Base-by-base conservation (phyloP, 2,329 filamentous ascomycete species). In the Ilyonectria sp. region DNA sequence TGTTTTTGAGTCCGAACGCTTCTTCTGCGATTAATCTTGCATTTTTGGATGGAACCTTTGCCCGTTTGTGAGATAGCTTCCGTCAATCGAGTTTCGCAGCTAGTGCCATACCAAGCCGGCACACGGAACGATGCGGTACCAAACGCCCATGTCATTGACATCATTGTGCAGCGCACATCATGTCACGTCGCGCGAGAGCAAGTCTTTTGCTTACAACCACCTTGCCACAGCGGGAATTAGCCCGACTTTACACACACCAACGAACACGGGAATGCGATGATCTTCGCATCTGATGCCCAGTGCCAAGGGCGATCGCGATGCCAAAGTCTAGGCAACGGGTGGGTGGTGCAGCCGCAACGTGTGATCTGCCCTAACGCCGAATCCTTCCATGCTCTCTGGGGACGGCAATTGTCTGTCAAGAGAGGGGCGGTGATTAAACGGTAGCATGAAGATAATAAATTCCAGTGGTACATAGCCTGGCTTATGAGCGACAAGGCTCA, bases 141-240 rank as follows among this genome's bases (percentile, higher is more conserved):
- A 19, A 15, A 52, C 5, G 47, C 47, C 26, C 23, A 29, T 35
- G 53, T 56, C 52, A 26, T 59, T 64, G 61, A 64, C 61, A 64
- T 64, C 61, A 64, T 64, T 29, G 4, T 47, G 61, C 61, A 64
- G 47, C 46, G 61, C 53, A 33, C 33, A 59, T 64, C 61, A 33
- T 33, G n/a, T 19, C 6, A 13, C 5, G 43, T 64, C 47, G 54
- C 54, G 47, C 59, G 61, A 64, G 61, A 46, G 6, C 50, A 52
- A 52, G 23, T 17, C 46, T 49, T 49, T 15, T 23, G 46, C 46
- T 29, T 29, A 29, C 26, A 4, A n/a, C 23, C 7, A 50, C 7
- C 26, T 26, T 43, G 15, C 17, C 15, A 17, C 37, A 40, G 17
- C 37, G 23, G 21, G 9, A 31, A n/a, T 29, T n/a, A 3, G 23